Conservation (phyloP, 2,329 filamentous ascomycete species). For the Aspergillus versicolor region DNA sequence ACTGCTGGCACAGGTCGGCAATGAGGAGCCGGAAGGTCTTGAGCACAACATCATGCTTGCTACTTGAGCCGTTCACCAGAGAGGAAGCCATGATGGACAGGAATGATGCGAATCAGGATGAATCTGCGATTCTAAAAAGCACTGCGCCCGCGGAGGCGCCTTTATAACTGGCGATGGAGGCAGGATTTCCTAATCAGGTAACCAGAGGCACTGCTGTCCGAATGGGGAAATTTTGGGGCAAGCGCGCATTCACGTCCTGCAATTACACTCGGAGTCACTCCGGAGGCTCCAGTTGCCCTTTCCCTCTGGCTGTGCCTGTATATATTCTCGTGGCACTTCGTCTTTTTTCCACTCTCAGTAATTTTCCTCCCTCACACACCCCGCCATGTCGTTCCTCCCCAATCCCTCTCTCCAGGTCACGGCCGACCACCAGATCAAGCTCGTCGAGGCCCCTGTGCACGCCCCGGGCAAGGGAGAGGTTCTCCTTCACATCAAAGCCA, state of each 20-base stretch:
- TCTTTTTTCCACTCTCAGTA: conserved; percentile 4
- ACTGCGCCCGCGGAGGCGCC: not conserved
- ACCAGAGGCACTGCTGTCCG: conserved; percentile 14
- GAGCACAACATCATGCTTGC: conserved; percentile 52
- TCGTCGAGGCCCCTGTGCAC: conserved; percentile 57
- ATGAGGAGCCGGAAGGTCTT: conserved; percentile 63
- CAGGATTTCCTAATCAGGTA: conserved; percentile 17
- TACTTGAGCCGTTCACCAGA: conserved; percentile 11
- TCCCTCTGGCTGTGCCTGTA: not conserved
- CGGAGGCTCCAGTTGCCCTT: conserved; percentile 3
- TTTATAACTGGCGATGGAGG: conserved; percentile 3
- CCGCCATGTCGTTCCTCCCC: conserved; percentile 14
- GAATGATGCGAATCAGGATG: not conserved
- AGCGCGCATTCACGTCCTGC: too few species aligned
- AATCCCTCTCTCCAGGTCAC: conserved; percentile 62
- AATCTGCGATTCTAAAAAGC: not conserved
- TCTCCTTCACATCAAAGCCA: conserved; percentile 61
- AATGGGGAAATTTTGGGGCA: conserved; percentile 6
- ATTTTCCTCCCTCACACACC: not conserved
- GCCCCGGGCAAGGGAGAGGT: conserved; percentile 56
- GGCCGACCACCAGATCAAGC: conserved; percentile 59
- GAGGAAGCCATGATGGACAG: conserved; percentile 22
- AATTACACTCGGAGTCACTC: not conserved
- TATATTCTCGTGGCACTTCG: not conserved
- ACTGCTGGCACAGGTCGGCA: conserved; percentile 69